Base-by-base conservation (phyloP, 805 yeast species). In the Lachancea meyersii region DNA sequence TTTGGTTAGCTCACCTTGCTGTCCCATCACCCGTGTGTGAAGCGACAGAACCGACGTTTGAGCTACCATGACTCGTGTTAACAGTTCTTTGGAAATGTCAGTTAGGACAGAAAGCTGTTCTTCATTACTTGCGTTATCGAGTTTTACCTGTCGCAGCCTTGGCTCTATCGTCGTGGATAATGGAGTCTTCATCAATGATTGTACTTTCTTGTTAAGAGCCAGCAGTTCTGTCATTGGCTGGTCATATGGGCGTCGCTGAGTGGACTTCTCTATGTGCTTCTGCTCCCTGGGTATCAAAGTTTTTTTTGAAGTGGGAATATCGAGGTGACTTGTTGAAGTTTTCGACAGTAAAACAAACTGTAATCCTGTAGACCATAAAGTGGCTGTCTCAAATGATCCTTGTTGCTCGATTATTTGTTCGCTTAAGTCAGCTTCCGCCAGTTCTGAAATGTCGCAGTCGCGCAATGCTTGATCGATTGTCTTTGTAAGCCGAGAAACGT, bases 1-100 rank as follows among this genome's bases (percentile, higher is more conserved):
- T 16, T 63, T 60, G 3, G 61, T 56, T 14, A 73, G 54, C 47
- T 73, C 79, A 10, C 51, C 43, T 33, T 67, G 67, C 49, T 74
- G 77, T 30, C 63, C 60, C 2, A 39, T 37, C 0, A 72, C 46
- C 34, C 73, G 61, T 18, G 59, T 52, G 41, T 68, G 67, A 34
- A 73, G 40, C 20, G 55, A 45, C 1, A 65, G 45, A 0, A 71
- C 72, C 8, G 67, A 52, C 36, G 51, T 52, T 38, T 61, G 64
- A 3, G 57, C 64, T 19, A 50, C 41, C 2, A 47, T 33, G 11
- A 60, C 45, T 17, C 52, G 52, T 18, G 37, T 23, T 38, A 57
- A 38, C 3, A 59, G 16, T 19, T 51, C 58, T 14, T 47, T 50
- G 5, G 62, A 54, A 9, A 54, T 22, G 4, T 44, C 49, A 2